Evolutionary conservation across 2,329 filamentous ascomycete species (phyloP).

Genomic region (Cryoendolithus antarcticus): DNA sequence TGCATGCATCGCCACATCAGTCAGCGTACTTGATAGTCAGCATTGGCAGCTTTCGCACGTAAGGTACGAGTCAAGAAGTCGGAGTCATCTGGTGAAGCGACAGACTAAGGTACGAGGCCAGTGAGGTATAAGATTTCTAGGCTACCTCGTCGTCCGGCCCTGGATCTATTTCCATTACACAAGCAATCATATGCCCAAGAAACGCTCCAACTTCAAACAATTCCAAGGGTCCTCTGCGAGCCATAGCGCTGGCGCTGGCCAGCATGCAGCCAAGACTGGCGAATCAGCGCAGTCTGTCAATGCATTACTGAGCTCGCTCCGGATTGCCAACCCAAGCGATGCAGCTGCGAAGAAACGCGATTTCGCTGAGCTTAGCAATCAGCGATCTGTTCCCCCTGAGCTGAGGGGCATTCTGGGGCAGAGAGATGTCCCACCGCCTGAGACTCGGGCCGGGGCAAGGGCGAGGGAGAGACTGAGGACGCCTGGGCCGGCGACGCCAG

Average conservation of each 20-base stretch:
- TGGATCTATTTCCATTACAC: not conserved
- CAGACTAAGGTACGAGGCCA: too few species aligned
- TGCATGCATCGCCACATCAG: too few species aligned
- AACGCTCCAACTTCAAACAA: constrained; percentile 30
- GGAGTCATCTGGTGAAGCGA: too few species aligned
- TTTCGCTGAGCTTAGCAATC: constrained; percentile 29
- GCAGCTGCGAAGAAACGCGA: constrained; percentile 28
- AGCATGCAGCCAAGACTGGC: constrained; percentile 11
- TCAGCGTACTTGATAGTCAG: too few species aligned
- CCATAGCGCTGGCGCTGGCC: constrained; percentile 24
- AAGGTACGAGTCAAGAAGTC: too few species aligned
- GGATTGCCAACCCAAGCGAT: constrained; percentile 29
- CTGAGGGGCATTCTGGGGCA: constrained; percentile 33
- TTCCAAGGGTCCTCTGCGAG: constrained; percentile 20
- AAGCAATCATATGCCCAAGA: constrained; percentile 33
- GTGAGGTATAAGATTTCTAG: too few species aligned
- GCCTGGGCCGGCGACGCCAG: constrained; percentile 34
- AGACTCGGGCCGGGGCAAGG: constrained; percentile 29
- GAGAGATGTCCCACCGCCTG: constrained; percentile 33
- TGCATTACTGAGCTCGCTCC: constrained; percentile 35
- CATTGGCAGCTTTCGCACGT: too few species aligned
- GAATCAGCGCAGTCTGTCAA: constrained; percentile 28
- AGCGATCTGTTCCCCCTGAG: constrained; percentile 32
- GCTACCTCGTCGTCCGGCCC: too few species aligned
- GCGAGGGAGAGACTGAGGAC: constrained; percentile 21